These are phyloP conservation scores for Xylariomycetidae sp. DNA, from an alignment of 2,329 filamentous ascomycete species.

Conservation along the genomic window DNA sequence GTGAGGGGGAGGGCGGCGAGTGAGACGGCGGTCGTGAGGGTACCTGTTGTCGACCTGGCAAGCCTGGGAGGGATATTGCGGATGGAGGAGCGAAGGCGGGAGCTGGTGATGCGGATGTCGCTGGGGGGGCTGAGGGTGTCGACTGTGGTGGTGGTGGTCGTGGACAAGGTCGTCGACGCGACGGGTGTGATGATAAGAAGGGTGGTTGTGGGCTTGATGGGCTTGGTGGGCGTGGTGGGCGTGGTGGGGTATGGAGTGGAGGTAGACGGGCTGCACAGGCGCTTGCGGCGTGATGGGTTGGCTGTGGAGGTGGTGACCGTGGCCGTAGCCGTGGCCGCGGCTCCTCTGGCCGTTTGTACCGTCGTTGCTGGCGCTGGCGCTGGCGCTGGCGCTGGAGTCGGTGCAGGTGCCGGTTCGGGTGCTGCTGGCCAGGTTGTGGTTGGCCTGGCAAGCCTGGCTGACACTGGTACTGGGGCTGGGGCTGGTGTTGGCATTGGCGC, in stretches of 20 bases:
- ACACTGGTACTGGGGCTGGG: too few relatives aligned
- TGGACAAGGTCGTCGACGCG: background rate
- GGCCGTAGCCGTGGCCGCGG: conserved; percentile 11
- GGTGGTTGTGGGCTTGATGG: too few relatives aligned
- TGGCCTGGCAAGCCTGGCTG: conserved; percentile 1
- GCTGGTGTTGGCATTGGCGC: conserved; percentile 11
- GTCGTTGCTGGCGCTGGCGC: conserved; percentile 16
- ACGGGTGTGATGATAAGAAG: background rate
- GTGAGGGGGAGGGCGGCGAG: conserved; percentile 7
- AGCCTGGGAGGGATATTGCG: too few relatives aligned
- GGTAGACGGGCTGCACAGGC: too few relatives aligned
- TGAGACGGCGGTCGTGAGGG: conserved; percentile 5
- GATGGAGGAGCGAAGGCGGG: too few relatives aligned
- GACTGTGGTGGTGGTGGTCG: background rate
- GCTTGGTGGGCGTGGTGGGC: too few relatives aligned
- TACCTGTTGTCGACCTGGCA: too few relatives aligned
- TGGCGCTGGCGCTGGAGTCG: conserved; percentile 12
- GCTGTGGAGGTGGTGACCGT: conserved; percentile 7
- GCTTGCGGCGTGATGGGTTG: background rate
- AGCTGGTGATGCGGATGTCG: conserved; percentile 9
- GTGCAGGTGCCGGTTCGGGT: conserved; percentile 7
- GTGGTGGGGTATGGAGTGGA: too few relatives aligned
- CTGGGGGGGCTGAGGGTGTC: conserved; percentile 6
- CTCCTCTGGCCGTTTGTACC: too few relatives aligned
- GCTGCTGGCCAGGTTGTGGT: conserved; percentile 14